Conservation (phyloP, 495 filamentous ascomycete genomes). For the Daldinia loculata region DNA sequence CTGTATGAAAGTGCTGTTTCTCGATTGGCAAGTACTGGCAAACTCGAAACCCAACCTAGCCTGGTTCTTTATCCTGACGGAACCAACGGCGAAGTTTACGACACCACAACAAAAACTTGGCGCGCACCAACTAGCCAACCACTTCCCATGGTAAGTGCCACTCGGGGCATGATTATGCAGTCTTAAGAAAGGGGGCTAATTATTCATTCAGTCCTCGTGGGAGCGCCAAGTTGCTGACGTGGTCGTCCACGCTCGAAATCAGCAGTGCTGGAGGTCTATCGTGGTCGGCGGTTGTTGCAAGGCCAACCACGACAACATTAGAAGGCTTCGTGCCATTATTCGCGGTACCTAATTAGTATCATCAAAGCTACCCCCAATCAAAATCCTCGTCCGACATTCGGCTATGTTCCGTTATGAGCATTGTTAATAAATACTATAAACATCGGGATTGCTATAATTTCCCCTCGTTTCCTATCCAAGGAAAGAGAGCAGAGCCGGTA, state of each 20-base stretch:
- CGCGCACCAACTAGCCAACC: conserved; percentile 46
- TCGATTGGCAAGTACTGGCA: conserved; percentile 43
- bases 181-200: conserved; percentile 15
- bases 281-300: conserved; percentile 72
- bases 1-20: conserved; percentile 56
- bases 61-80: conserved; percentile 75
- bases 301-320: conserved; percentile 60
- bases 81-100: conserved; percentile 71
- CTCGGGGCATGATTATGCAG: not conserved
- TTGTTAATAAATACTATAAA: conserved; percentile 3
- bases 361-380: not conserved
- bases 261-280: conserved; percentile 63
- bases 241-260: conserved; percentile 61
- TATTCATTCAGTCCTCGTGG: conserved; percentile 53
- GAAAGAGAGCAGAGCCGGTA: not conserved
- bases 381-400: not conserved
- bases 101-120: conserved; percentile 68
- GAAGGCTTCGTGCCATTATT: conserved; percentile 49
- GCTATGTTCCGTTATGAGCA: not conserved
- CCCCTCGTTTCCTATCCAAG: not conserved
- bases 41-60: conserved; percentile 54
- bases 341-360: conserved; percentile 11
- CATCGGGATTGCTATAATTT: not conserved
- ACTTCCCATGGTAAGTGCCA: conserved; percentile 27
- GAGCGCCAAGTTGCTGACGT: conserved; percentile 64